A percentile compares a stretch with the other conserved stretches of the same genome.
These are phyloP conservation scores for Cladosporium halotolerans DNA, from an alignment of 2,329 filamentous ascomycete species.

Conservation along the genomic window DNA sequence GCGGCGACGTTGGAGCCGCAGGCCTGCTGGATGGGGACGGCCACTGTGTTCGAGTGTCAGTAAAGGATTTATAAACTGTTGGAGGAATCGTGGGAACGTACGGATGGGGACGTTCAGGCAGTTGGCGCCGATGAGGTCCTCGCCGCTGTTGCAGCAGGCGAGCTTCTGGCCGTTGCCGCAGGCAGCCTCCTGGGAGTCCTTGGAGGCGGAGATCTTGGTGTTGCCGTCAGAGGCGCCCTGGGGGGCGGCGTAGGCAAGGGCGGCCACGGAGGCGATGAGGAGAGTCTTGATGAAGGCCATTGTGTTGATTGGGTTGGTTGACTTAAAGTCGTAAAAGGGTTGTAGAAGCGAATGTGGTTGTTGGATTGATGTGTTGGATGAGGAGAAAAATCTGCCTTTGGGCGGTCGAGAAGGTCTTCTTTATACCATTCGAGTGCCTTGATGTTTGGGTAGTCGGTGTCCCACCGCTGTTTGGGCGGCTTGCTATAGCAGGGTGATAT, in stretches of 20 bases:
- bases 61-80: no score
- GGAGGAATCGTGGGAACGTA: neutral
- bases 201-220: constrained; percentile 2
- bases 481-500: constrained; percentile 1
- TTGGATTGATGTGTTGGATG: constrained; percentile 9
- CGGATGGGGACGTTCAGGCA: constrained; percentile 10
- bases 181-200: neutral
- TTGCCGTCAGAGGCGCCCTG: constrained; percentile 6
- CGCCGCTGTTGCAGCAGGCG: constrained; percentile 10
- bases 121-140: constrained; percentile 11
- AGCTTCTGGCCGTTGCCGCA: constrained; percentile 13
- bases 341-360: constrained; percentile 9
- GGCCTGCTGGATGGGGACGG: constrained; percentile 8
- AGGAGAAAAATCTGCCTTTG: neutral
- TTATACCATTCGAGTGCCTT: constrained; percentile 4
- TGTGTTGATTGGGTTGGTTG: constrained; percentile 7
- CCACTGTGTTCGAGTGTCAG: neutral
- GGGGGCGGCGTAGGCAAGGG: constrained; percentile 8
- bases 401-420: constrained; percentile 3
- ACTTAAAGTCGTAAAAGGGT: constrained; percentile 9
- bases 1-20: constrained; percentile 11
- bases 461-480: constrained; percentile 5
- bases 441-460: constrained; percentile 7
- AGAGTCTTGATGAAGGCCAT: constrained; percentile 12
- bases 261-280: constrained; percentile 11